Evolutionary conservation across 2,329 filamentous ascomycete genomes (phyloP), one percentile per base, ranked within the genome.

Genomic region (Hortaea werneckii): DNA sequence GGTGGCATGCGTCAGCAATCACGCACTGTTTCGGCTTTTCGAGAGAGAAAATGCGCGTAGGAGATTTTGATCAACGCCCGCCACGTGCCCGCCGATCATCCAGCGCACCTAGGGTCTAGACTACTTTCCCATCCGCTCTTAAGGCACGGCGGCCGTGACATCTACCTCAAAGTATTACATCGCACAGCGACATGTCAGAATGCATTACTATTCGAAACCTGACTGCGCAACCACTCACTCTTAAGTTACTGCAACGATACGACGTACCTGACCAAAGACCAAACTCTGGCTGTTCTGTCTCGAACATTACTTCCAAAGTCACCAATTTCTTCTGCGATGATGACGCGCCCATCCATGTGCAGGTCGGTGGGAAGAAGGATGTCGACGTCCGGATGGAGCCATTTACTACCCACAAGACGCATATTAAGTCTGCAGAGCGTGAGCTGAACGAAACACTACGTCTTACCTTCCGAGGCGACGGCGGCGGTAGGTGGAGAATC

Each of bases 141-240:
- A 20, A 20, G 20, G 20, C 20, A 20, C 20, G 20, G 20, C 20
- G 20, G 20, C 20, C 20, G 20, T 20, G 20, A 20, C 20, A 20
- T 20, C 20, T 20, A 20, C 20, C 20, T 20, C 20, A 20, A 20
- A 20, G 20, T 20, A 20, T 20, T 20, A 20, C 20, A 20, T 4
- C 4, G 20, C 20, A 20, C 32, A 9, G 9, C 32, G 32, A 2
- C 42, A 63, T 64, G 61, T 48, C 56, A 52, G 55, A 44, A 5
- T 58, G 62, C 13, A 70, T 95, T 54, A 85, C 77, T 4, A 78
- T 95, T 58, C 87, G 89, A 58, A 95, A 95, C 65, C 71, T 94
- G 53, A 90, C 86, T 39, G 72, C 78, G 47, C 81, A 77, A 41
- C 74, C 80, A n/a, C 71, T 95, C 45, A 78, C 82, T 54, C 76